Base-by-base conservation (phyloP, 148 eudicot genomes). In the Camellia japonica region DNA sequence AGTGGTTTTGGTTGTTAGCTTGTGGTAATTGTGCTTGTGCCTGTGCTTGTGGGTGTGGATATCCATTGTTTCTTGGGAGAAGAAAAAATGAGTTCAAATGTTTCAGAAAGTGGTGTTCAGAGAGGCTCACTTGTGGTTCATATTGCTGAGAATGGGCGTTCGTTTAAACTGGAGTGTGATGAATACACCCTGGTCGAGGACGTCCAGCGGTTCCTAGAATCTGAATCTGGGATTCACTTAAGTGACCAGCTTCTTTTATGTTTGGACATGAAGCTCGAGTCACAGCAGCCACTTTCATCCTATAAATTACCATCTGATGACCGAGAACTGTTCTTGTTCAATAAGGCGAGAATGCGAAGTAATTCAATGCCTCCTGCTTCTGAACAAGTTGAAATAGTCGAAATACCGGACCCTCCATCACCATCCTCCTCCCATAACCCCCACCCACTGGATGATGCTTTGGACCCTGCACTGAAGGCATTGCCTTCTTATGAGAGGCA, bases 91-190 rank as follows among this genome's bases (percentile, higher is more conserved):
- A 92, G 91, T 87, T 91, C 94, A 5, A 86, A 83, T 82, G 82
- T 82, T 30, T 82, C 87, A 4, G 87, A 80, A 81, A 89, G 84
- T 73, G 86, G 76, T 9, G 68, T 83, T 56, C 78, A 80, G 5
- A 80, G 81, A 80, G 97, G 95, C 16, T 91, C 89, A 89, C 89
- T 97, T 59, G 63, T 89, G 84, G 92, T 97, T 77, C 98, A 90
- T 80, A 80, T 92, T 66, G 99, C 98, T 1, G 96, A 97, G 84
- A 94, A 94, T 89, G 99, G 99, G n/a, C 94, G 89, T 77, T 91
- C 99, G 0, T 87, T 84, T 85, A 88, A 91, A 74, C 83, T 94
- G n/a, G 92, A 88, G 62, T 97, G 98, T 41, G 91, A 94, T 76
- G 97, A 88, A 54, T 81, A 85, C 47, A 90, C 93, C 60, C 79